Evolutionary conservation across 345 rosid species (phyloP).

Genomic region (Brassica napus): Da-Ae NC_063440.1:26067501-26068000

Average conservation of each 20-base stretch:
- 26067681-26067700: conserved; percentile 27
- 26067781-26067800: neutral
- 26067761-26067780: neutral
- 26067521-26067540: neutral
- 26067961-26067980: conserved; percentile 5
- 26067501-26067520: conserved; percentile 5
- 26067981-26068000: conserved; percentile 25
- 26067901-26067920: conserved; percentile 13
- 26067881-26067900: conserved; percentile 24
- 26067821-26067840: conserved; percentile 21
- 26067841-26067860: neutral
- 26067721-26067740: conserved; percentile 20
- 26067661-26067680: conserved; percentile 11
- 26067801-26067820: neutral
- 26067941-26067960: conserved; percentile 33
- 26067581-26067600: neutral
- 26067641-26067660: conserved; percentile 25
- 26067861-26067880: neutral
- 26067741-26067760: neutral
- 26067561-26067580: conserved; percentile 12
- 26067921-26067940: conserved; percentile 1
- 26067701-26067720: conserved; percentile 28
- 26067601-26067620: conserved; percentile 1
- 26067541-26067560: conserved; percentile 6
- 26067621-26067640: conserved; percentile 9